These are phyloP conservation scores for Psilocybe tampanensis DNA, from an alignment of 768 basidiomycete genomes.

Conservation along the genomic window DNA sequence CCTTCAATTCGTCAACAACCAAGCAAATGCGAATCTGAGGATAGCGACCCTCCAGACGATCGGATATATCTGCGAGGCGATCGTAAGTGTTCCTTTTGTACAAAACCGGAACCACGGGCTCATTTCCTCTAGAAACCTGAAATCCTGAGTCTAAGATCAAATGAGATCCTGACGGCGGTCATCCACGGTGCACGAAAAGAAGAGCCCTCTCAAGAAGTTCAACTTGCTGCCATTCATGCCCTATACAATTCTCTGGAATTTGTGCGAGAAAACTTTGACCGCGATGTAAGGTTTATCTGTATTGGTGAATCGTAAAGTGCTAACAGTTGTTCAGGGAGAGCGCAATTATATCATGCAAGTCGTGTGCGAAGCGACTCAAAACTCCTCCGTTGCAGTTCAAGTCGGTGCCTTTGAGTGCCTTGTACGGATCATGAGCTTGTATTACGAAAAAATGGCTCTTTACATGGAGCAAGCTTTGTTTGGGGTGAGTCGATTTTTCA, in stretches of 20 bases:
- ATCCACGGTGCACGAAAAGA: conserved; percentile 98
- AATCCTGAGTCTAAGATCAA: conserved; percentile 84
- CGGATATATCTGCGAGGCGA: conserved; percentile 95
- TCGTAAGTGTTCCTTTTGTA: conserved; percentile 59
- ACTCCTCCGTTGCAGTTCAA: conserved; percentile 75
- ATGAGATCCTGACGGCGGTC: conserved; percentile 97
- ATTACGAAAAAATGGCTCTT: conserved; percentile 98
- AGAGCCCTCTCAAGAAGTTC: conserved; percentile 88
- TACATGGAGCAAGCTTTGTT: conserved; percentile 99
- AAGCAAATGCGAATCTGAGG: conserved; percentile 69
- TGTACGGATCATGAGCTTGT: conserved; percentile 95
- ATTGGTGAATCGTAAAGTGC: conserved; percentile 10
- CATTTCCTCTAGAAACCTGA: conserved; percentile 78
- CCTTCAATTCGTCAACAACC: conserved; percentile 83
- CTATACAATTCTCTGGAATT: conserved; percentile 96
- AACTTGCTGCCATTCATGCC: conserved; percentile 90
- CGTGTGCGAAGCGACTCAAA: conserved; percentile 97
- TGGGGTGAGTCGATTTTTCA: conserved; percentile 62
- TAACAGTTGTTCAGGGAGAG: conserved; percentile 71
- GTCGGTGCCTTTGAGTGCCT: conserved; percentile 96
- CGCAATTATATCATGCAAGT: conserved; percentile 99
- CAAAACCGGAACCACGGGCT: not conserved
- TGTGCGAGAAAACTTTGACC: conserved; percentile 96
- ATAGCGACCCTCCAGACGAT: conserved; percentile 93
- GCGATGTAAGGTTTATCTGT: conserved; percentile 67